phyloP scores from a whole-genome alignment of 495 filamentous ascomycete species.

The Aspergillus egyptiacus region DNA sequence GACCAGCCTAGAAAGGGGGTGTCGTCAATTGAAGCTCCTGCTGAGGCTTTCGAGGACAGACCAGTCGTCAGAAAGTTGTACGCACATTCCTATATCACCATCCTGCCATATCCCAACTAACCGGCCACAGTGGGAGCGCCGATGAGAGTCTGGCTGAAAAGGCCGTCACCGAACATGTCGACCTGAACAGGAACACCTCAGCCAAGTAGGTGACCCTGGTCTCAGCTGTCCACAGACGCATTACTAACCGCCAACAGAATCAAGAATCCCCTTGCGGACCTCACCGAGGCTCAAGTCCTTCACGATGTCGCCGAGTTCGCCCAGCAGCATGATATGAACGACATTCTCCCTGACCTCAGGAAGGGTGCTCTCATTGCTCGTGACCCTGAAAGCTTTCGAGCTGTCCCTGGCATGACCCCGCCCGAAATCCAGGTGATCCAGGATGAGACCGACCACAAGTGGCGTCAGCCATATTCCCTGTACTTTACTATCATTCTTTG shows the following conservation, averaged over 20 bases:
- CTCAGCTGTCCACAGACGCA: neutral
- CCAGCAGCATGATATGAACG: constrained; percentile 34
- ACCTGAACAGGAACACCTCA: constrained; percentile 46
- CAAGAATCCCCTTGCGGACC: constrained; percentile 55
- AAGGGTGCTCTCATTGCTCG: constrained; percentile 63
- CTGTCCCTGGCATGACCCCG: constrained; percentile 51
- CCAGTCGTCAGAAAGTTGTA: constrained; percentile 6
- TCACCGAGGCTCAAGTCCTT: constrained; percentile 46
- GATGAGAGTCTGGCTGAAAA: constrained; percentile 27
- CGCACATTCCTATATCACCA: neutral
- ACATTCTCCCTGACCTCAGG: constrained; percentile 44
- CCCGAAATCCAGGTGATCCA: constrained; percentile 47
- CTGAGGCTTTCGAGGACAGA: neutral
- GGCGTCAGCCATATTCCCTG: constrained; percentile 56
- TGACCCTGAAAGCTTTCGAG: constrained; percentile 49
- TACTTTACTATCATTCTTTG: constrained; percentile 66
- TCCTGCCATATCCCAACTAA: neutral
- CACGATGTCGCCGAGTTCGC: constrained; percentile 53
- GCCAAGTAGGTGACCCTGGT: constrained; percentile 36
- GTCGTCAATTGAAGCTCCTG: neutral
- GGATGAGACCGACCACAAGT: constrained; percentile 56
- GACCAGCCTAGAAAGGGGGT: constrained; percentile 1
- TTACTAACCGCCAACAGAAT: constrained; percentile 39
- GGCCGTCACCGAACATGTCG: constrained; percentile 34
- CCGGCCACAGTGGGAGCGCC: constrained; percentile 14